Evolutionary conservation across 768 basidiomycete species (phyloP).

Genomic region (Myochromella boudieri): DNA sequence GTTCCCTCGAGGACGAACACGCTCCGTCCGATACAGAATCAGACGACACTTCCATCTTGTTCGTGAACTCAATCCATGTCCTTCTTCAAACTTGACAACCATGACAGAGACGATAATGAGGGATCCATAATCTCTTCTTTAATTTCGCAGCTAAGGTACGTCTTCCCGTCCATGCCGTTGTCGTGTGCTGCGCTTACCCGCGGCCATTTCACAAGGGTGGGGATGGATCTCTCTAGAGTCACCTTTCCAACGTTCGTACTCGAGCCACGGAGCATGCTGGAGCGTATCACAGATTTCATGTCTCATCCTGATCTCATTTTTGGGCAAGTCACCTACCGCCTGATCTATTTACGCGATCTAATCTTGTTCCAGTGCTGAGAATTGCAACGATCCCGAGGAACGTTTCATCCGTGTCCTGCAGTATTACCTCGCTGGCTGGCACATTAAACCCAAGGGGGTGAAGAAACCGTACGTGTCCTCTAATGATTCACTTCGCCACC

Average conservation of each 20-base stretch:
- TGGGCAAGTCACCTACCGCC: conserved; percentile 55
- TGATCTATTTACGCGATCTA: neutral
- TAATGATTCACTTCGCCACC: neutral
- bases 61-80: conserved; percentile 38
- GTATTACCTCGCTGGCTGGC: conserved; percentile 99
- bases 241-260: conserved; percentile 94
- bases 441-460: conserved; percentile 98
- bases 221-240: conserved; percentile 96
- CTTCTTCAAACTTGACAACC: conserved; percentile 33
- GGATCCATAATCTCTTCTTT: conserved; percentile 86
- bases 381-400: conserved; percentile 82
- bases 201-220: conserved; percentile 55
- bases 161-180: conserved; percentile 6
- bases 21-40: conserved; percentile 81
- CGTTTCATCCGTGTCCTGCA: conserved; percentile 88
- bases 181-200: conserved; percentile 2
- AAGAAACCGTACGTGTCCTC: conserved; percentile 86
- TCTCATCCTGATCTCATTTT: conserved; percentile 97
- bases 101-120: conserved; percentile 84
- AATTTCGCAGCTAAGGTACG: conserved; percentile 86
- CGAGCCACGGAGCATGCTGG: conserved; percentile 95
- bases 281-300: conserved; percentile 99
- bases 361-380: conserved; percentile 59
- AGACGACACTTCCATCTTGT: conserved; percentile 90
- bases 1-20: conserved; percentile 61